Conservation (phyloP, 352 stramenopile species). For the Phytopythium sindhum region DNA sequence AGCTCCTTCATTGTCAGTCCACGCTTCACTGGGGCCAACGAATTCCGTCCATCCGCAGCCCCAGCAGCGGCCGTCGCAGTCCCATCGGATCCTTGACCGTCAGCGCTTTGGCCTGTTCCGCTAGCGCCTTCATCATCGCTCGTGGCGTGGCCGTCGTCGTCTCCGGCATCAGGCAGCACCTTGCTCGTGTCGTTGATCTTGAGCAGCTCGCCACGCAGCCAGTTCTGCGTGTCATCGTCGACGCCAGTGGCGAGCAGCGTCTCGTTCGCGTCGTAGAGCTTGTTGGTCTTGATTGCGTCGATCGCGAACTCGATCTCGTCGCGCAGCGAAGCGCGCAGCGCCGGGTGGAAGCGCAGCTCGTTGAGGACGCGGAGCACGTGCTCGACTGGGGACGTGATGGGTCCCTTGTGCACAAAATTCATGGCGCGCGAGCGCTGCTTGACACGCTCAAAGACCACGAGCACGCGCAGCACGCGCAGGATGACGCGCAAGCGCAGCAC, state of each 20-base stretch:
- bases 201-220: slow-evolving; percentile 75
- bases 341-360: slow-evolving; percentile 76
- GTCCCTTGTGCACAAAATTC: slow-evolving; percentile 66
- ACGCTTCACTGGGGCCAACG: slow-evolving; percentile 18
- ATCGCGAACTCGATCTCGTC: slow-evolving; percentile 79
- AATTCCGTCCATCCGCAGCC: slow-evolving; percentile 11
- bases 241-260: slow-evolving; percentile 67
- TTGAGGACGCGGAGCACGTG: slow-evolving; percentile 71
- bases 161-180: slow-evolving; percentile 42
- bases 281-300: slow-evolving; percentile 85
- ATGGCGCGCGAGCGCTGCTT: slow-evolving; percentile 76
- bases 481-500: slow-evolving; percentile 73
- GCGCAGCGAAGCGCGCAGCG: slow-evolving; percentile 41
- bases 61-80: neutral
- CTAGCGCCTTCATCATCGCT: neutral
- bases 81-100: neutral
- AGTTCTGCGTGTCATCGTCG: slow-evolving; percentile 83
- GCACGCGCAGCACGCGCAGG: slow-evolving; percentile 71
- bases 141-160: slow-evolving; percentile 18
- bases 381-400: slow-evolving; percentile 77
- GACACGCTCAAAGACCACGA: slow-evolving; percentile 86
- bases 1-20: slow-evolving; percentile 65
- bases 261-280: slow-evolving; percentile 78
- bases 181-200: slow-evolving; percentile 66
- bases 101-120: neutral